Conservation (phyloP, 2,329 filamentous ascomycete genomes). For the Sporothrix pseudoabietina region DNA sequence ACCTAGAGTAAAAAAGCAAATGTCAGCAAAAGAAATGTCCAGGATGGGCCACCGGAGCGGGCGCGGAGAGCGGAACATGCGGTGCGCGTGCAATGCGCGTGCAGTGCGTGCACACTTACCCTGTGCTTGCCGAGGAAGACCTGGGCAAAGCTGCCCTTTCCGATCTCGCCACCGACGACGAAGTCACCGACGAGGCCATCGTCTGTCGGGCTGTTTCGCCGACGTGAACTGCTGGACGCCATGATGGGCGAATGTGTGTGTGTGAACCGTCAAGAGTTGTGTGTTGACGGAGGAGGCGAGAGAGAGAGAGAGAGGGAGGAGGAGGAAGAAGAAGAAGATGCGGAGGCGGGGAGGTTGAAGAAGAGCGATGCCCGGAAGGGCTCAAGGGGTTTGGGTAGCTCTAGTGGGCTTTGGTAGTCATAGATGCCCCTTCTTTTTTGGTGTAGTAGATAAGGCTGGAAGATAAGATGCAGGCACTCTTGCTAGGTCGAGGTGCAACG, state of each 20-base stretch:
- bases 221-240: constrained; percentile 30
- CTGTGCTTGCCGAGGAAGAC: constrained; percentile 87
- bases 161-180: constrained; percentile 65
- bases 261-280: not conserved
- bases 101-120: constrained; percentile 55
- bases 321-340: not conserved
- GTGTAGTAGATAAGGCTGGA: constrained; percentile 32
- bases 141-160: constrained; percentile 95
- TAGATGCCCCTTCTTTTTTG: constrained; percentile 26
- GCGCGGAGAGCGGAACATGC: not conserved
- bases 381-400: constrained; percentile 30
- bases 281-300: not conserved
- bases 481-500: not conserved
- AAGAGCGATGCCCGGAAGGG: constrained; percentile 31
- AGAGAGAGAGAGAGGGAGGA: not conserved
- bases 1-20: constrained; percentile 53
- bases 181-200: constrained; percentile 36
- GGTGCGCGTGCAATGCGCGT: no score
- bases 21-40: not conserved
- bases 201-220: constrained; percentile 32
- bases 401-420: constrained; percentile 28
- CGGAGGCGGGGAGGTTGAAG: not conserved
- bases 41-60: not conserved
- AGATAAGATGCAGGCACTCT: constrained; percentile 31
- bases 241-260: constrained; percentile 28